Base-by-base conservation (phyloP, 345 rosid species). In the Salix suchowensis region DNA sequence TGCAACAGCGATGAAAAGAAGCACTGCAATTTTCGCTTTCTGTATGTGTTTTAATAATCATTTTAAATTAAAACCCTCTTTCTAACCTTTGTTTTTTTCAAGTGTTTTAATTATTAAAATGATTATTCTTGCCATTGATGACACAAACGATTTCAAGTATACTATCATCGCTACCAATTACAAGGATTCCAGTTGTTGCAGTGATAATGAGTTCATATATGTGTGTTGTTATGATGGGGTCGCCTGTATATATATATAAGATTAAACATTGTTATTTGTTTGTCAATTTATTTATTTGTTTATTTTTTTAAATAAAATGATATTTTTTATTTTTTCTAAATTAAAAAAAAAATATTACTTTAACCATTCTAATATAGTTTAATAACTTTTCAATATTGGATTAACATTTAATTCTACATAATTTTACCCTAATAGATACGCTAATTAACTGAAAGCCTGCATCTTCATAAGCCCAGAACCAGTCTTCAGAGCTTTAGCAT, bases 131-230 rank as follows among this genome's bases (percentile, higher is more conserved):
- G 69, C 61, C 72, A 79, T 69, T 55, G 69, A 82, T 76, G 65
- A 12, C 78, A 65, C 52, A 30, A 76, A 70, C 3, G 80, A 82
- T 68, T 76, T 82, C 82, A 82, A 82, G 65, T 76, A 73, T 76
- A 73, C 26, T 71, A 79, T 82, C 73, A 79, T 79, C 79, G 81
- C 80, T 5, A 32, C 37, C 37, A 1, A n/a, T n/a, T n/a, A n/a
- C n/a, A n/a, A n/a, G n/a, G n/a, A n/a, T n/a, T n/a, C n/a, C n/a
- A n/a, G n/a, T n/a, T n/a, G n/a, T n/a, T n/a, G n/a, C n/a, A n/a
- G n/a, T n/a, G n/a, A n/a, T n/a, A n/a, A n/a, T n/a, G n/a, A n/a
- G n/a, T n/a, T n/a, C n/a, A n/a, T n/a, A n/a, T n/a, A n/a, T n/a
- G n/a, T n/a, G n/a, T n/a, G n/a, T n/a, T n/a, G n/a, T n/a, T n/a